Conservation (phyloP, 768 basidiomycete species). For the Lactarius vividus region DNA sequence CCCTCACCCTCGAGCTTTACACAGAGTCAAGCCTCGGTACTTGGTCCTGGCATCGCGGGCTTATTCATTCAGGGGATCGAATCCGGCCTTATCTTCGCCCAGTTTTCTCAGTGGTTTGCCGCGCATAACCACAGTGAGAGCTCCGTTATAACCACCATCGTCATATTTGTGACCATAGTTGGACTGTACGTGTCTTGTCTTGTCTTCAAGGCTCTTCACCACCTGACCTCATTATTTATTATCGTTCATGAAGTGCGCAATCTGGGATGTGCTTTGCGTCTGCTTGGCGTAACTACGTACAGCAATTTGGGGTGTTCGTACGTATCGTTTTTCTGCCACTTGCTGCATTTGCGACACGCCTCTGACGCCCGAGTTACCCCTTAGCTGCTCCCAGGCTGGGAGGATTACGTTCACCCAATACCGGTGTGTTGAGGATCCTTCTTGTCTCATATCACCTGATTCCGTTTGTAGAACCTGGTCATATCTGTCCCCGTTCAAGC, state of each 20-base stretch:
- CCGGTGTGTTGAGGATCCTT: neutral
- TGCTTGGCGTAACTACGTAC: constrained; percentile 6
- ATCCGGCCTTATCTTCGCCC: too few species aligned
- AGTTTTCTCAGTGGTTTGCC: too few species aligned
- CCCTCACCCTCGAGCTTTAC: too few species aligned
- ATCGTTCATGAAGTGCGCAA: constrained; percentile 1
- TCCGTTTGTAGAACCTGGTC: neutral
- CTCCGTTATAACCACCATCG: too few species aligned
- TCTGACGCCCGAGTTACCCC: neutral
- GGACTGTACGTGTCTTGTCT: too few species aligned
- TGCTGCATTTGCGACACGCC: neutral
- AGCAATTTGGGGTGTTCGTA: neutral
- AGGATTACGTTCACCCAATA: neutral
- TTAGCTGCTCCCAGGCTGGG: neutral
- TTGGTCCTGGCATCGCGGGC: constrained; percentile 7
- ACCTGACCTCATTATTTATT: neutral
- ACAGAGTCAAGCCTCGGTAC: constrained; percentile 1
- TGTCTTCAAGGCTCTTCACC: too few species aligned
- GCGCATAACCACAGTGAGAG: too few species aligned
- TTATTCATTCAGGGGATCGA: neutral
- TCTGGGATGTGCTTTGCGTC: constrained; percentile 8
- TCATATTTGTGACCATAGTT: too few species aligned
- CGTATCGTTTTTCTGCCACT: neutral
- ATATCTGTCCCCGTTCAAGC: constrained; percentile 15
- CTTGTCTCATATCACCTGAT: neutral